Base-by-base conservation (phyloP, 169 alveolate species). In the Ophryocystis elektroscirrha region DNA sequence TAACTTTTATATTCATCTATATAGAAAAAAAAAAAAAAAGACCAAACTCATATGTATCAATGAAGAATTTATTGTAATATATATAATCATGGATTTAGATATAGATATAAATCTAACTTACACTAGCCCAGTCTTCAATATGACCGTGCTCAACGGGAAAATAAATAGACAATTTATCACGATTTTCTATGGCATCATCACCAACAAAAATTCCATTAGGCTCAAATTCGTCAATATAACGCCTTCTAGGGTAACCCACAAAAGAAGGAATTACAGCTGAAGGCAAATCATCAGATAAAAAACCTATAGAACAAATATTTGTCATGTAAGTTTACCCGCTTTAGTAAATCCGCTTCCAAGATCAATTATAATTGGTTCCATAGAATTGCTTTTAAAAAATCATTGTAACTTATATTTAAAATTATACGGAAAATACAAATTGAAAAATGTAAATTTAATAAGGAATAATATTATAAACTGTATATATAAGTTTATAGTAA, bases 101-200 rank as follows among this genome's bases (percentile, higher is more conserved):
- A n/a, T n/a, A n/a, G n/a, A n/a, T n/a, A n/a, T n/a, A n/a, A n/a
- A n/a, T n/a, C n/a, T n/a, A n/a, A 19, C 60, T 0, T 32, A 56
- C 60, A 16, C 49, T 63, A 22, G 53, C 53, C 79, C 76, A 69
- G 60, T 72, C 73, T 18, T 53, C 71, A 9, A 72, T 63, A 42
- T 64, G 73, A 4, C 81, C 81, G 39, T 69, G 73, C 28, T 70
- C 73, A 37, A 72, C 59, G 15, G 81, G 81, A 54, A 42, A 51
- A 6, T 57, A 51, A 5, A 72, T 23, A 18, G 65, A 48, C 24
- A 69, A 53, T 18, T 60, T 61, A n/a, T 46, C 49, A 25, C 69
- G 56, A 42, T 55, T 63, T 3, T 50, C 76, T 26, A 61, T 45
- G 19, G 79, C 79, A 37, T 69, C 65, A 26, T 48, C 60, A 15